A percentile compares a stretch with the other conserved stretches of the same genome.
These are phyloP conservation scores for Chamaenerion angustifolium DNA, from an alignment of 345 rosid species.

Conservation along the genomic window DNA sequence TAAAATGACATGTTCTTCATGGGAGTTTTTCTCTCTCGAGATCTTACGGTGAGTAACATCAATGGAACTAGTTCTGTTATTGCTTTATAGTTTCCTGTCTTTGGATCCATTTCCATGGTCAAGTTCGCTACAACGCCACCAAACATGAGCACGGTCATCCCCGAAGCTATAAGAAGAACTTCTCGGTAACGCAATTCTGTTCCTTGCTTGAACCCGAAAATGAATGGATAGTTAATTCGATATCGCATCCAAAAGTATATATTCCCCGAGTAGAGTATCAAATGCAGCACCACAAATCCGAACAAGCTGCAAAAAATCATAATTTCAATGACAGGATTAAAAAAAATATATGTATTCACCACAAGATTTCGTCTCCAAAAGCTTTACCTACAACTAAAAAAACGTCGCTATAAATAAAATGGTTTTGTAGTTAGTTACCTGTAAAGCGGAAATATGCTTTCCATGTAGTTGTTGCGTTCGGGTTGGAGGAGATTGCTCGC, in stretches of 20 bases:
- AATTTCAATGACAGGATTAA: too few species aligned
- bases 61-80: slow-evolving; percentile 35
- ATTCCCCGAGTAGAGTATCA: slow-evolving; percentile 44
- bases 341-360: too few species aligned
- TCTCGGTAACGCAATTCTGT: slow-evolving; percentile 55
- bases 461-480: slow-evolving; percentile 50
- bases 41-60: too few species aligned
- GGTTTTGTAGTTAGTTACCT: neutral
- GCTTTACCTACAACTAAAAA: too few species aligned
- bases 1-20: too few species aligned
- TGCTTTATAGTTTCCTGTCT: slow-evolving; percentile 35
- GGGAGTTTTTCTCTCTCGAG: too few species aligned
- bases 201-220: slow-evolving; percentile 67
- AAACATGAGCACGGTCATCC: slow-evolving; percentile 42
- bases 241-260: slow-evolving; percentile 62
- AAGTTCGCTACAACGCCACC: slow-evolving; percentile 45
- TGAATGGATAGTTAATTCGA: slow-evolving; percentile 54
- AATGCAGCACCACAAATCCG: slow-evolving; percentile 52
- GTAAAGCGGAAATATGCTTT: slow-evolving; percentile 68
- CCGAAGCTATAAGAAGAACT: slow-evolving; percentile 40
- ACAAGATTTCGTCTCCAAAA: too few species aligned
- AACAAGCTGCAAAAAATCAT: slow-evolving; percentile 34
- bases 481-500: slow-evolving; percentile 27
- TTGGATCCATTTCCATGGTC: slow-evolving; percentile 72
- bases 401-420: too few species aligned